Evolutionary conservation across 768 basidiomycete genomes (phyloP).

Genomic region (Podaxis sp.): DNA sequence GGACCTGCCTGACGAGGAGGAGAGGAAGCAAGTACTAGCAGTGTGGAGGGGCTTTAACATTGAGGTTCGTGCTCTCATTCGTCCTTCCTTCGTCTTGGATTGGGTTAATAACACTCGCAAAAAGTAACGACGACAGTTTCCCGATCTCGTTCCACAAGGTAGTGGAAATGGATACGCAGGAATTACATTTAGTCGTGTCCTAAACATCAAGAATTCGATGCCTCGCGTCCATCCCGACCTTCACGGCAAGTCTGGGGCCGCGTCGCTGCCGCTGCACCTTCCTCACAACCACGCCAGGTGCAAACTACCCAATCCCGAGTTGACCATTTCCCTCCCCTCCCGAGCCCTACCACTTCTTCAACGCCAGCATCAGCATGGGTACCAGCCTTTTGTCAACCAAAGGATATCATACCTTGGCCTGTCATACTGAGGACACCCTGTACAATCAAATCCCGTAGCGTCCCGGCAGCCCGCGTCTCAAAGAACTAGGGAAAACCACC

Average conservation of each 20-base stretch:
- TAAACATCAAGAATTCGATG: conserved; percentile 82
- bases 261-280: conserved; percentile 75
- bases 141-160: conserved; percentile 63
- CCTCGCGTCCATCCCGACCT: conserved; percentile 52
- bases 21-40: conserved; percentile 74
- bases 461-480: conserved; percentile 14
- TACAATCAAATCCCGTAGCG: conserved; percentile 16
- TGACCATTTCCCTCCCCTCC: conserved; percentile 37
- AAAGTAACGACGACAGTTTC: conserved; percentile 88
- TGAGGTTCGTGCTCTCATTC: conserved; percentile 49
- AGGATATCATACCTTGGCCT: conserved; percentile 65
- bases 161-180: conserved; percentile 72
- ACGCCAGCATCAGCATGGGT: conserved; percentile 19
- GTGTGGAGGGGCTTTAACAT: conserved; percentile 86
- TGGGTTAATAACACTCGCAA: background rate
- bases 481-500: conserved; percentile 33
- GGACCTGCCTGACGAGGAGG: conserved; percentile 71
- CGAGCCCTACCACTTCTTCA: conserved; percentile 20
- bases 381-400: conserved; percentile 42
- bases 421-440: conserved; percentile 32
- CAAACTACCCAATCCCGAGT: conserved; percentile 22
- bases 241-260: conserved; percentile 79
- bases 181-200: conserved; percentile 76
- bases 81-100: background rate
- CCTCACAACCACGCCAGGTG: conserved; percentile 23